Percentiles rank a stretch among this genome's conserved stretches.
phyloP scores from a whole-genome alignment of 495 filamentous ascomycete species.

The Astrocystis sublimbata region DNA sequence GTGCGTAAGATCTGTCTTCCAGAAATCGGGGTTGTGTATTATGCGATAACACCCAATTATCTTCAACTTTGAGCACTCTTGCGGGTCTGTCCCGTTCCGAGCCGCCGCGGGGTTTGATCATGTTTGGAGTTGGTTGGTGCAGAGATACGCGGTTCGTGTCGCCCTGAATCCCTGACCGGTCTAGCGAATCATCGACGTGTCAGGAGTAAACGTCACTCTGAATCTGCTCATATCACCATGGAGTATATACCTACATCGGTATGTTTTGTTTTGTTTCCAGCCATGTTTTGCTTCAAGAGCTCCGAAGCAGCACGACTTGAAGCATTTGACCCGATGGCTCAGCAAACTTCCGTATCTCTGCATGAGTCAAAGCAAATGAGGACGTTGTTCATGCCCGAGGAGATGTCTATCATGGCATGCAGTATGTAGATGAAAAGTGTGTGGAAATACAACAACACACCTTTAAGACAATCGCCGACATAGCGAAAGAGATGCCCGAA shows the following conservation, averaged over 20 bases:
- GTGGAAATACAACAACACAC: background rate
- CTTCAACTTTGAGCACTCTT: background rate
- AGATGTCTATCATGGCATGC: background rate
- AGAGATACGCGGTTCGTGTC: slow-evolving; percentile 9
- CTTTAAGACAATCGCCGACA: background rate
- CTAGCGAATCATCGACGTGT: slow-evolving; percentile 18
- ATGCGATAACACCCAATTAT: slow-evolving; percentile 9
- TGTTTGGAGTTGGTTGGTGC: slow-evolving; percentile 10
- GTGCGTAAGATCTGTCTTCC: background rate
- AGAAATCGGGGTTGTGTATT: background rate
- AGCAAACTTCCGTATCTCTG: background rate
- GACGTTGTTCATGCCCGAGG: background rate
- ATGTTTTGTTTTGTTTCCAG: background rate
- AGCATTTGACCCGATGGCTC: background rate
- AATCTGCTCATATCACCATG: slow-evolving; percentile 3
- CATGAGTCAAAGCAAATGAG: background rate
- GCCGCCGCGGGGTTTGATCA: background rate
- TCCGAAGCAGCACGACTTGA: slow-evolving; percentile 1
- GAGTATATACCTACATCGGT: background rate
- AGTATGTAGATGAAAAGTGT: background rate
- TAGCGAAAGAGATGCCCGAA: background rate
- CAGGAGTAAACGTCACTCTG: background rate
- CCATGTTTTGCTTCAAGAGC: background rate
- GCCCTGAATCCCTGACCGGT: slow-evolving; percentile 10
- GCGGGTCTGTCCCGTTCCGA: slow-evolving; percentile 14